A percentile compares a stretch with the other conserved stretches of the same genome.
These are phyloP conservation scores for Byssoonygena ceratinophila DNA, from an alignment of 2,329 filamentous ascomycete genomes.

Conservation along the genomic window DNA sequence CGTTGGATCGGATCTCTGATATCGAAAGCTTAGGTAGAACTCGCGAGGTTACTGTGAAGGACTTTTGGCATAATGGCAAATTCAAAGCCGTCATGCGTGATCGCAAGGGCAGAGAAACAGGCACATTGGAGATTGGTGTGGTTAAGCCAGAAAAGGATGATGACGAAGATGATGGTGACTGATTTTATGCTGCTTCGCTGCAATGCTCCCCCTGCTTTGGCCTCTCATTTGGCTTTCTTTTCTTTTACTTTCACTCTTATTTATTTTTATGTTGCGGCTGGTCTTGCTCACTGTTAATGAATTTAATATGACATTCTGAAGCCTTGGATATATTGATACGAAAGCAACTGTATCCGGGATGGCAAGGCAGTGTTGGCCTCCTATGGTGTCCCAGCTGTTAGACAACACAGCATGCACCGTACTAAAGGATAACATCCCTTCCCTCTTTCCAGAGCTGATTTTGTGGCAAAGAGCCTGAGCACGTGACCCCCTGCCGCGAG, in stretches of 20 bases:
- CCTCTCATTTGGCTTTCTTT: not conserved
- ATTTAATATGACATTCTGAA: too few species aligned
- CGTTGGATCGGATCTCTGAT: constrained; percentile 72
- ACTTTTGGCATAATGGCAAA: constrained; percentile 72
- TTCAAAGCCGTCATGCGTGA: constrained; percentile 54
- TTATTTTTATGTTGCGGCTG: not conserved
- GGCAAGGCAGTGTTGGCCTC: too few species aligned
- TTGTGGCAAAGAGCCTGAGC: too few species aligned
- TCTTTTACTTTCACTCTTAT: too few species aligned
- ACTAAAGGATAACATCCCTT: too few species aligned
- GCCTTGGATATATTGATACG: too few species aligned
- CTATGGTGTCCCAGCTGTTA: too few species aligned
- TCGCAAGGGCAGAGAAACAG: constrained; percentile 38
- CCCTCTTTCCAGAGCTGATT: too few species aligned
- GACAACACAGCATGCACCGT: too few species aligned
- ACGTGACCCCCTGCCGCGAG: too few species aligned
- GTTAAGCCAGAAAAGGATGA: constrained; percentile 29
- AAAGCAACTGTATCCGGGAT: too few species aligned
- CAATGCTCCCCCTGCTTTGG: not conserved
- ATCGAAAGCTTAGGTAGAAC: constrained; percentile 91
- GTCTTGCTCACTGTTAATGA: not conserved
- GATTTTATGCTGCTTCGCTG: not conserved
- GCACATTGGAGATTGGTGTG: constrained; percentile 40
- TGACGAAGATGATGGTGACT: constrained; percentile 17
- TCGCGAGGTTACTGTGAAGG: constrained; percentile 91